Conservation (phyloP, 768 basidiomycete genomes). For the Xerocomellus dryophilus region DNA sequence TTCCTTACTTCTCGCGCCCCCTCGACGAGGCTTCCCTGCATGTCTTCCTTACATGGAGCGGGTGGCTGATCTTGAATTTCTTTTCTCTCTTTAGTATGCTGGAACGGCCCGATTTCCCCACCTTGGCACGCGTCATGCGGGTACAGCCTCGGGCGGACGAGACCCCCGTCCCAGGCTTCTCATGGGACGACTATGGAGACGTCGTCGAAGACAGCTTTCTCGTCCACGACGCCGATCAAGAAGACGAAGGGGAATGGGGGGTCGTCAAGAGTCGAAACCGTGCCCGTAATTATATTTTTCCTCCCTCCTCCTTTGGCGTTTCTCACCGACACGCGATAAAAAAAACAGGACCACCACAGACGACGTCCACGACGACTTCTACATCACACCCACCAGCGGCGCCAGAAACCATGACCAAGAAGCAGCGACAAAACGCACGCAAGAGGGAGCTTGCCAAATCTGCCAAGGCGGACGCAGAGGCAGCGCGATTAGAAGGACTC, state of each 20-base stretch:
- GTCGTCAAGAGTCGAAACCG: conserved; percentile 60
- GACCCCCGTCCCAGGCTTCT: conserved; percentile 60
- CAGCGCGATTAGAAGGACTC: conserved; percentile 46
- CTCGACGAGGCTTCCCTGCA: neutral
- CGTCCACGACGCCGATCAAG: conserved; percentile 61
- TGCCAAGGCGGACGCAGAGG: conserved; percentile 54
- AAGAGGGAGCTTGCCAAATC: conserved; percentile 57
- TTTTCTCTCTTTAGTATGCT: conserved; percentile 48
- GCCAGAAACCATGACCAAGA: conserved; percentile 55
- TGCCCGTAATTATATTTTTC: conserved; percentile 35
- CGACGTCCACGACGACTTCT: conserved; percentile 9
- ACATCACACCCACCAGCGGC: conserved; percentile 28
- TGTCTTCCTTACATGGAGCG: neutral
- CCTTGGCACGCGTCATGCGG: conserved; percentile 66
- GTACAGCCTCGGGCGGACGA: conserved; percentile 57
- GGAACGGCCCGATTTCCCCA: conserved; percentile 52
- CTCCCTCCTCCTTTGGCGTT: neutral
- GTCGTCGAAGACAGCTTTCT: conserved; percentile 39
- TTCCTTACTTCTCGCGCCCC: neutral
- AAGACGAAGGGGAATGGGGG: conserved; percentile 76
- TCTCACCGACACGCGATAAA: neutral
- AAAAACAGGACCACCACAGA: conserved; percentile 15
- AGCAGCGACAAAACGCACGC: conserved; percentile 65
- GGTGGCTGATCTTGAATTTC: conserved; percentile 5
- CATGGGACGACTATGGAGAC: conserved; percentile 79